Evolutionary conservation across 352 stramenopile genomes (phyloP), one percentile per base, ranked within the genome.

Genomic region (Paralagenidium karlingii): DNA sequence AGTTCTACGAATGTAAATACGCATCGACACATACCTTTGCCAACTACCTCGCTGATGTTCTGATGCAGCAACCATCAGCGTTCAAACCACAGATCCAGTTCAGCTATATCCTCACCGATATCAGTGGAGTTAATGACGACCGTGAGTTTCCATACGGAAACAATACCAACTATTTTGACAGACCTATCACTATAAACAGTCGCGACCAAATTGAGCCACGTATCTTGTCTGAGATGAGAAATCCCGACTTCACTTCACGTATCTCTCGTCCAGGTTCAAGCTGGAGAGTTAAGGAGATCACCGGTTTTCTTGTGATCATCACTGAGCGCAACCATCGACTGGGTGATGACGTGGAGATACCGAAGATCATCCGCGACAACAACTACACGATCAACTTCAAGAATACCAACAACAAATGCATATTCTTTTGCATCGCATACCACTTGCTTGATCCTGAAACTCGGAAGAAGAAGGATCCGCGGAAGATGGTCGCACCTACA

Each of bases 311-410:
- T 31, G 37, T 58, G 27, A 31, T 46, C 19, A 24, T 59, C 2
- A 42, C 47, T 18, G 30, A 51, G 20, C 45, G 40, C 25, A 32
- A 49, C 24, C 45, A 59, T 26, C 32, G 29, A 6, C 13, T 59
- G 0, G 42, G 51, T 9, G 45, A 53, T 26, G 42, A 48, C 34
- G 44, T 11, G 34, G 32, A 49, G 3, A 43, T 53, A 1, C 20
- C 45, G n/a, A 27, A 37, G 29, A 40, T 40, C 11, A 58, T 54
- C 19, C 30, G 38, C 19, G 34, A 43, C 8, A 53, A 58, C 26
- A 38, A 37, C 24, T 38, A 47, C 25, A 38, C 54, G 18, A 50
- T 54, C 40, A 47, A 58, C 34, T 54, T 58, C 28, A 40, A 43
- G 1, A 10, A 40, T 11, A 38, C 20, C 18, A 26, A 34, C 9